Base-by-base conservation (phyloP, 1,284 basidiomycete genomes). In the Apiotrichum sp. region DNA sequence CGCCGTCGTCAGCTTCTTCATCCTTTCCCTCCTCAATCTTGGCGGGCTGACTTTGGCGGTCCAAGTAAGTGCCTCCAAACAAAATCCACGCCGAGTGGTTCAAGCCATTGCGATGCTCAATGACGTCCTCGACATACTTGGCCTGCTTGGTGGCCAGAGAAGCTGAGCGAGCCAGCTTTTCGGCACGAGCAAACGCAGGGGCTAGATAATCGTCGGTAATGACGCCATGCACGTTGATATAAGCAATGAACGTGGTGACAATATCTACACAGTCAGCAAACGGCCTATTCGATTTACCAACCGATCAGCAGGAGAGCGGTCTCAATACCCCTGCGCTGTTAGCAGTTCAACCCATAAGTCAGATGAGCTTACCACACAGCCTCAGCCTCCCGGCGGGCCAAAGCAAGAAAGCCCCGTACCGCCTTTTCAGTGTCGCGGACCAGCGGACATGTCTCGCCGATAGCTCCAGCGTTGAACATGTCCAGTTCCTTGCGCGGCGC, bases 351-450 rank as follows among this genome's bases (percentile, higher is more conserved):
- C 1, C 6, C 2, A n/a, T 7, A 1, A 6, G 1, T 22, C 22
- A 22, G 22, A 22, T 22, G 22, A 42, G 40, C 61, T 34, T 38
- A 62, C 61, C 58, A 60, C 3, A 53, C 40, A 3, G 51, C 49
- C 3, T 69, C 68, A 0, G 64, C 61, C 46, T 69, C 65, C 16
- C 61, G 62, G 10, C 69, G 55, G 3, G 67, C 68, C 3, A 69
- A 57, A 22, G 69, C 66, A n/a, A 74, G 58, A 42, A 72, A 64
- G 3, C 70, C 66, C 11, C 72, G 65, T 0, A 72, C 61, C n/a
- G 64, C 55, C 3, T 43, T 57, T n/a, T 67, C 65, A 1, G 72
- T 62, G 8, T 58, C 45, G 3, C 55, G 61, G 9, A 74, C 56
- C 2, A 74, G 62, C 2, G 64, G 58, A 50, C 71, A 38, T 6